phyloP scores from a whole-genome alignment of 2,329 filamentous ascomycete genomes.

The Metarhizium anisopliae region DNA sequence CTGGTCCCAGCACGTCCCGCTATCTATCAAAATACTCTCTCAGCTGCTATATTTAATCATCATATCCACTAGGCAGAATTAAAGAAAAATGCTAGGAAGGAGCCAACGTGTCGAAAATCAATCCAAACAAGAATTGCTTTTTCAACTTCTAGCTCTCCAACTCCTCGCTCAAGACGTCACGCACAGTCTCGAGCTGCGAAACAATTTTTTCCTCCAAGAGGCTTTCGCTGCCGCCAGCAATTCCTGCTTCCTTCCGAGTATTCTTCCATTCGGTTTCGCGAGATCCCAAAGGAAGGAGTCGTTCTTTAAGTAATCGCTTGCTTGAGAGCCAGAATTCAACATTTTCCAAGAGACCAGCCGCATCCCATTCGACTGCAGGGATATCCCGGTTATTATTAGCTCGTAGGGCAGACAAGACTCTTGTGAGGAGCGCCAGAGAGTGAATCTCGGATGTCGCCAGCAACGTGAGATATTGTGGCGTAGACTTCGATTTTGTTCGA shows the following conservation, averaged over 20 bases:
- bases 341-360: constrained; percentile 63
- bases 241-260: constrained; percentile 27
- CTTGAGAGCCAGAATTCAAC: constrained; percentile 73
- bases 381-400: constrained; percentile 63
- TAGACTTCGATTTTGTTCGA: constrained; percentile 38
- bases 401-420: constrained; percentile 60
- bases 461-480: constrained; percentile 61
- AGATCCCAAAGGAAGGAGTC: constrained; percentile 63
- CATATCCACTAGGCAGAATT: neutral
- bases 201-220: constrained; percentile 69
- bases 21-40: constrained; percentile 1
- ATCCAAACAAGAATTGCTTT: constrained; percentile 1
- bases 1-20: constrained; percentile 5
- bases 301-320: constrained; percentile 58
- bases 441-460: constrained; percentile 69
- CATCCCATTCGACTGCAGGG: constrained; percentile 67
- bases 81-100: no score
- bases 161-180: constrained; percentile 45
- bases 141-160: constrained; percentile 26
- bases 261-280: constrained; percentile 58
- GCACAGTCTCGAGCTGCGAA: constrained; percentile 53
- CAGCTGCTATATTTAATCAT: constrained; percentile 1
- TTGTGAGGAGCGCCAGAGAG: constrained; percentile 65
- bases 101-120: neutral
- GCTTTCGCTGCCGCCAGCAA: constrained; percentile 42